phyloP scores from a whole-genome alignment of 305 asterid genomes.

The Euphrasia arctica region DNA sequence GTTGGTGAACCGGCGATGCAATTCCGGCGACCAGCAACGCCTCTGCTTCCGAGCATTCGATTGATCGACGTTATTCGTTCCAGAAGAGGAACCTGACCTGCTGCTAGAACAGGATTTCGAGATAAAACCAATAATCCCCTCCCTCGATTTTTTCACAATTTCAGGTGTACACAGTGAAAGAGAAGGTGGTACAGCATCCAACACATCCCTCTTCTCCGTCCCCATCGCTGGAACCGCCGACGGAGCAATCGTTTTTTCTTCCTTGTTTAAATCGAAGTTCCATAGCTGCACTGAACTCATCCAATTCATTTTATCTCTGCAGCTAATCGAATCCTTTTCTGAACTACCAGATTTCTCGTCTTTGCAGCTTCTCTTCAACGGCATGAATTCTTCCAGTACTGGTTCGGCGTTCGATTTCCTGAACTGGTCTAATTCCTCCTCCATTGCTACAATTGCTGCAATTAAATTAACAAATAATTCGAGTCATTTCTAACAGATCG shows the following conservation, averaged over 20 bases:
- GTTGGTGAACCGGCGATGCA: slow-evolving; percentile 44
- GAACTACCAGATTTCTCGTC: slow-evolving; percentile 35
- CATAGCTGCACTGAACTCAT: slow-evolving; percentile 80
- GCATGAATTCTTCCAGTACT: slow-evolving; percentile 71
- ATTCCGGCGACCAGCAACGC: slow-evolving; percentile 56
- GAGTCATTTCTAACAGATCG: too few relatives aligned
- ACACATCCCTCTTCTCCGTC: slow-evolving; percentile 39
- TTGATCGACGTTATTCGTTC: slow-evolving; percentile 36
- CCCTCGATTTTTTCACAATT: slow-evolving; percentile 33
- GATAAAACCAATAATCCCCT: slow-evolving; percentile 34
- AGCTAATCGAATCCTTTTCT: slow-evolving; percentile 30
- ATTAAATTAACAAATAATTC: background rate
- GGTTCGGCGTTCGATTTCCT: slow-evolving; percentile 42
- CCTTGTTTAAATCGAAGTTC: slow-evolving; percentile 34
- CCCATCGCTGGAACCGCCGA: slow-evolving; percentile 29
- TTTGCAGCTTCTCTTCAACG: slow-evolving; percentile 43
- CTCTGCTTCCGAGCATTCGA: slow-evolving; percentile 46
- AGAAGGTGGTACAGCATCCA: slow-evolving; percentile 30
- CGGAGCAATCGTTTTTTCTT: too few relatives aligned
- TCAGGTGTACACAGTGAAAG: slow-evolving; percentile 60
- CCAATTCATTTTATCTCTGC: slow-evolving; percentile 65
- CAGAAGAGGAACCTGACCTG: slow-evolving; percentile 39
- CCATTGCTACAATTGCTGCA: slow-evolving; percentile 45
- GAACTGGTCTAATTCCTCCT: slow-evolving; percentile 38
- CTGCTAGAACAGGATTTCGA: slow-evolving; percentile 33